Percentiles rank a stretch among this genome's conserved stretches.
These are phyloP conservation scores for Lotus japonicus DNA, from an alignment of 306 rosid species.

Conservation along the genomic window DNA sequence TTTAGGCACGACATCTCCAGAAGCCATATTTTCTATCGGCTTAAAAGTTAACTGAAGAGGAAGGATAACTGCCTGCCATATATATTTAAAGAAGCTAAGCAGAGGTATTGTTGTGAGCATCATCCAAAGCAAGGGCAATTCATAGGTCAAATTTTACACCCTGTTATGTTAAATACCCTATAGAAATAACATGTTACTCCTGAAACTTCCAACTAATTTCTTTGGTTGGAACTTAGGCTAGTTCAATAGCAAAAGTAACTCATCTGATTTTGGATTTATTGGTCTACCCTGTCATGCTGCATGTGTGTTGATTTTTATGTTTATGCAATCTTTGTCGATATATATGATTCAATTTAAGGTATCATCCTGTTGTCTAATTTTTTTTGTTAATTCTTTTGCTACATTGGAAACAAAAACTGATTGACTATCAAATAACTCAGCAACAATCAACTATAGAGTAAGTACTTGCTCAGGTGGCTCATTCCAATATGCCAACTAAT, in stretches of 20 bases:
- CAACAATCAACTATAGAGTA: too few species aligned
- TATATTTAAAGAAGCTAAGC: slow-evolving; percentile 13
- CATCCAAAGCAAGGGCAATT: slow-evolving; percentile 10
- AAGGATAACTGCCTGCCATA: not conserved
- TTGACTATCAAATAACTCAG: too few species aligned
- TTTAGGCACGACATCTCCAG: slow-evolving; percentile 35
- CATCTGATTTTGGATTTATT: not conserved
- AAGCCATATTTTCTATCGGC: slow-evolving; percentile 39
- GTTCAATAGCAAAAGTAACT: not conserved
- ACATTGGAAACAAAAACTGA: too few species aligned
- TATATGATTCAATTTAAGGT: too few species aligned
- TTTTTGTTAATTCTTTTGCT: too few species aligned
- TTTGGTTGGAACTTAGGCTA: not conserved
- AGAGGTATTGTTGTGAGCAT: not conserved
- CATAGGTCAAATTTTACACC: not conserved
- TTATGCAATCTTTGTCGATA: too few species aligned
- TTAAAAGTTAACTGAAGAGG: slow-evolving; percentile 30
- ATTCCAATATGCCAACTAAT: too few species aligned
- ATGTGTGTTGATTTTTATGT: not conserved
- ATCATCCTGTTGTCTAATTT: too few species aligned
- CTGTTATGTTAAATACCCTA: too few species aligned
- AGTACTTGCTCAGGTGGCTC: too few species aligned
- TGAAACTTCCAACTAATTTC: not conserved
- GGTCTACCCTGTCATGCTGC: not conserved
- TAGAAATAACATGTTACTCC: slow-evolving; percentile 2